These are phyloP conservation scores for Spinacia oleracea DNA, from an alignment of 179 eudicot genomes.

Conservation along the genomic window DNA sequence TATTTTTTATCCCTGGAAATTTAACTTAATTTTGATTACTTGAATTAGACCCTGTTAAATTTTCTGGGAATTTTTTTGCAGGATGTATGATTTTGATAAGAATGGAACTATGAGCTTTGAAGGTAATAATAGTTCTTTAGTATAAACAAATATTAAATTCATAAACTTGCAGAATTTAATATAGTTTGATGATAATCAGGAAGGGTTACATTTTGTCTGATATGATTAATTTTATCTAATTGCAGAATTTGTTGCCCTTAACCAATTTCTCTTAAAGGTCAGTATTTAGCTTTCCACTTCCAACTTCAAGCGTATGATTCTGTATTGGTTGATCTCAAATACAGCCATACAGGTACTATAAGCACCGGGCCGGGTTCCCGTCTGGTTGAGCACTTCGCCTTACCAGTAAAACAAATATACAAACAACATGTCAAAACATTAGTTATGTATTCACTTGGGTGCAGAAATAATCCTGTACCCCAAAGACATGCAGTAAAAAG, in stretches of 20 bases:
- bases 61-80: constrained; percentile 28
- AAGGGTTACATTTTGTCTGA: constrained; percentile 18
- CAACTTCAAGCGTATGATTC: neutral
- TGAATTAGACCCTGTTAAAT: neutral
- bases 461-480: neutral
- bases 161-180: neutral
- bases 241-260: constrained; percentile 82
- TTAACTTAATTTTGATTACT: neutral
- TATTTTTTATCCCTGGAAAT: neutral
- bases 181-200: neutral
- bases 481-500: neutral
- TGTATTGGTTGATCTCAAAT: neutral
- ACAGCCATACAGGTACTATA: too few species aligned
- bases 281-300: constrained; percentile 24
- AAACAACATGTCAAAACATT: neutral
- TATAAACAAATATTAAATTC: neutral
- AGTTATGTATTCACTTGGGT: neutral
- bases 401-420: too few species aligned
- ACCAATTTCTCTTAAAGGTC: constrained; percentile 85
- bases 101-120: constrained; percentile 89
- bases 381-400: too few species aligned
- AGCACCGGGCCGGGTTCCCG: too few species aligned
- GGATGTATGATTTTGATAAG: constrained; percentile 88
- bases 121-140: constrained; percentile 37
- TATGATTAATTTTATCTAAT: constrained; percentile 13